These are phyloP conservation scores for Eucalyptus marginata DNA, from an alignment of 345 rosid species.

Conservation along the genomic window DNA sequence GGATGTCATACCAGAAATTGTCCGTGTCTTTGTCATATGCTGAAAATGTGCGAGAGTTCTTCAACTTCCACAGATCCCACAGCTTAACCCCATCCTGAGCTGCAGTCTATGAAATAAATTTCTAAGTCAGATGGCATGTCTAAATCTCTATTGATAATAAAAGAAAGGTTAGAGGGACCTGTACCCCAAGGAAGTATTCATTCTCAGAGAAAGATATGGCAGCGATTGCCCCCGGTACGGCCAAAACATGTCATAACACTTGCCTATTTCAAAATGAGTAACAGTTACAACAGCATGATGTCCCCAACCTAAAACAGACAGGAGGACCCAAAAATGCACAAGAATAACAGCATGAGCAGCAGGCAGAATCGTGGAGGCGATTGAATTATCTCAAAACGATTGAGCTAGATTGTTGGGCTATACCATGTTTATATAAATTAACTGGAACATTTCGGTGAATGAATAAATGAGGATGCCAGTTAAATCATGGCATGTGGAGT, in stretches of 20 bases:
- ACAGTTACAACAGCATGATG: neutral
- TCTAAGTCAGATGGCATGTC: slow-evolving; percentile 4
- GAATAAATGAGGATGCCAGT: neutral
- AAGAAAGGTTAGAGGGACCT: slow-evolving; percentile 4
- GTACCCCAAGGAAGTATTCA: slow-evolving; percentile 85
- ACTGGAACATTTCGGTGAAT: neutral
- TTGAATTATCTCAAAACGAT: neutral
- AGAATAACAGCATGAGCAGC: neutral
- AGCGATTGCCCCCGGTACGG: slow-evolving; percentile 61
- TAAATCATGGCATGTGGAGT: neutral
- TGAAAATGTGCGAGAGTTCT: slow-evolving; percentile 61
- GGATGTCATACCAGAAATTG: slow-evolving; percentile 55
- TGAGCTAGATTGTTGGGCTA: neutral
- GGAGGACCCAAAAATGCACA: neutral
- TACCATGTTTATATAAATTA: neutral
- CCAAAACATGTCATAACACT: slow-evolving; percentile 83
- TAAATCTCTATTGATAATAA: neutral
- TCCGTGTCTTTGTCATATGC: slow-evolving; percentile 47
- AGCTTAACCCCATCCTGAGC: slow-evolving; percentile 88
- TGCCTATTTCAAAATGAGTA: slow-evolving; percentile 16
- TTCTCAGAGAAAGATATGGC: slow-evolving; percentile 95
- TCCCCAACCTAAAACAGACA: neutral
- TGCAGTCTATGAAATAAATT: slow-evolving; percentile 46
- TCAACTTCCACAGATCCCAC: slow-evolving; percentile 95
- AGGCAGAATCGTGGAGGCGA: neutral